Percentiles rank a stretch among this genome's conserved stretches.
These are phyloP conservation scores for Ustilago hordei DNA, from an alignment of 1,284 basidiomycete genomes.

Conservation along the genomic window DNA sequence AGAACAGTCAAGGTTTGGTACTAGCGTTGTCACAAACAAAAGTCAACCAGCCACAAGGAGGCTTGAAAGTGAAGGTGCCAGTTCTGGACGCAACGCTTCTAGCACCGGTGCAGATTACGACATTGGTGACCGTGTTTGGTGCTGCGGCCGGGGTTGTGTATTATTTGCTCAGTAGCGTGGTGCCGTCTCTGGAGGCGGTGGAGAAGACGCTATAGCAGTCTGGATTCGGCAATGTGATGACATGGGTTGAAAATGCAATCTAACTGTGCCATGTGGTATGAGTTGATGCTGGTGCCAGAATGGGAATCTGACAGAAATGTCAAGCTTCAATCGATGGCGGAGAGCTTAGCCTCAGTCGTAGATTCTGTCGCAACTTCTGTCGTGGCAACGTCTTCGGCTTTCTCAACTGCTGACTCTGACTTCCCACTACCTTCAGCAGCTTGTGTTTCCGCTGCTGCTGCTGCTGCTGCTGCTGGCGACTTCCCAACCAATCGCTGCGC, in stretches of 20 bases:
- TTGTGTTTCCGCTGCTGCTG: neutral
- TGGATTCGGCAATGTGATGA: neutral
- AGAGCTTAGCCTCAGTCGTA: neutral
- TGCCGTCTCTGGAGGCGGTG: slow-evolving; percentile 13
- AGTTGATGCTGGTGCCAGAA: too few species aligned
- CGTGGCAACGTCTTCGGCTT: too few species aligned
- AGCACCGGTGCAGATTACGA: slow-evolving; percentile 16
- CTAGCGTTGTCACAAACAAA: neutral
- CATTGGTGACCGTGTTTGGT: slow-evolving; percentile 7
- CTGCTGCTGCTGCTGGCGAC: neutral
- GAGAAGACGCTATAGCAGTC: slow-evolving; percentile 15
- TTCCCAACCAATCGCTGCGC: slow-evolving; percentile 20
- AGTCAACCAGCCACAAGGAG: neutral
- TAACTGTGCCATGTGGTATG: too few species aligned
- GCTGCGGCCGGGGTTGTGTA: slow-evolving; percentile 2
- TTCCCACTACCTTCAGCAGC: too few species aligned
- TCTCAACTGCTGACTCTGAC: too few species aligned
- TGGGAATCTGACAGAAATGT: neutral
- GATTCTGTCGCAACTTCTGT: neutral
- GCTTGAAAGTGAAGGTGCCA: slow-evolving; percentile 6
- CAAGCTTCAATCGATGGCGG: neutral
- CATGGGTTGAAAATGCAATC: neutral
- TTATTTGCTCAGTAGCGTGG: slow-evolving; percentile 9
- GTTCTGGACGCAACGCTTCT: neutral
- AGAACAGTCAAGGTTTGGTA: neutral